Base-by-base conservation (phyloP, 2,329 filamentous ascomycete species). In the Gaeumannomyces tritici region DNA sequence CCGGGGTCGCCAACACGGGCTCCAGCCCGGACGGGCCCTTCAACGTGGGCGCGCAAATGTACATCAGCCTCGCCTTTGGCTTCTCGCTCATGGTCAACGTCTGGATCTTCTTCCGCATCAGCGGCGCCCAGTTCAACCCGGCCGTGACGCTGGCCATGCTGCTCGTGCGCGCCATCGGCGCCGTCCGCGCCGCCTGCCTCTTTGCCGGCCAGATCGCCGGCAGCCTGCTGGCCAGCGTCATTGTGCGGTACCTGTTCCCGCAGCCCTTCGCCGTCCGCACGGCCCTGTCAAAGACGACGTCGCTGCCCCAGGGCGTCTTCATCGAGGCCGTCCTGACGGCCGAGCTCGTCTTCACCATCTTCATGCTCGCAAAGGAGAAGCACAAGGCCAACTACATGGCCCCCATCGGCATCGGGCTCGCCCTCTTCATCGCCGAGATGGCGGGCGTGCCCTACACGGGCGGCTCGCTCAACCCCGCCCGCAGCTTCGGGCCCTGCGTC, bases 341-440 rank as follows among this genome's bases (percentile, higher is more conserved):
- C 1, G 76, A 83, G 69, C 72, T 84, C 15, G 77, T 83, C 28
- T 75, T 84, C 57, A 79, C 81, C 3, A 79, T 84, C 62, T 78
- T 82, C 69, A 86, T 86, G 83, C 73, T 86, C 59, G 83, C 83
- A 1, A 80, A 79, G 15, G 83, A 86, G 66, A 87, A 88, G 70
- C 84, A 87, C 70, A 82, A 82, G 65, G 82, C 81, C 1, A 87
- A 84, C 0, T 88, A 79, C 68, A 75, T 88, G 8, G 85, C 85
- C 0, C 85, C 85, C 0, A 73, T 88, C 0, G 85, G 83, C 2
- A 87, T 89, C 66, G 86, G 86, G 0, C 70, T 88, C 3, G 74
- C 84, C 0, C 75, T 88, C 27, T 88, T 88, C 69, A 77, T 88
- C 35, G 69, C 67, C n/a, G 60, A 71, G 65, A 58, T 62, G 54